Evolutionary conservation across 345 rosid genomes (phyloP).

Genomic region (Erodium maritimum): DNA sequence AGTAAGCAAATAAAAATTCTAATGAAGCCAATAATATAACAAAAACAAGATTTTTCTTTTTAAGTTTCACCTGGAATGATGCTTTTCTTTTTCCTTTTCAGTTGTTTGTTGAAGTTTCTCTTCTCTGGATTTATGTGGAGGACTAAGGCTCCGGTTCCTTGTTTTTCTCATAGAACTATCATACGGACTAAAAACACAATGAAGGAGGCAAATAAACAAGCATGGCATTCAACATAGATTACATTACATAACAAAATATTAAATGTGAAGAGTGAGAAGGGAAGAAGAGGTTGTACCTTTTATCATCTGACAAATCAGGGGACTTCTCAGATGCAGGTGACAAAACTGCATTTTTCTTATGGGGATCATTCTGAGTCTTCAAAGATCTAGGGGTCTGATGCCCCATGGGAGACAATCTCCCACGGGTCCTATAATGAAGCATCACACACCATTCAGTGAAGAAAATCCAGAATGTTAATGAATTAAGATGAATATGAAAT

Average conservation of each 20-base stretch:
- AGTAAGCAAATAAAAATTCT: not conserved
- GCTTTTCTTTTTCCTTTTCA: slow-evolving; percentile 19
- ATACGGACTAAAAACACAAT: slow-evolving; percentile 8
- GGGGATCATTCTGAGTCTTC: slow-evolving; percentile 14
- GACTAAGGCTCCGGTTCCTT: slow-evolving; percentile 15
- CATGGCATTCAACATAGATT: not conserved
- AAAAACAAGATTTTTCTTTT: not conserved
- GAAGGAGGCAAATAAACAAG: not conserved
- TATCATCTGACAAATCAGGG: slow-evolving; percentile 12
- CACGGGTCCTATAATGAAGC: slow-evolving; percentile 13
- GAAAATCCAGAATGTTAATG: not conserved
- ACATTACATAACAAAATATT: too few species aligned
- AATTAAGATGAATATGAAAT: not conserved
- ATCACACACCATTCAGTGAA: not conserved
- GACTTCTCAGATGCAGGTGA: slow-evolving; percentile 24
- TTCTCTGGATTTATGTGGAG: slow-evolving; percentile 22
- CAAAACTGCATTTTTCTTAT: slow-evolving; percentile 4
- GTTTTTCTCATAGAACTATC: slow-evolving; percentile 8
- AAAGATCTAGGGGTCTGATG: slow-evolving; percentile 9
- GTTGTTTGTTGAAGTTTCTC: slow-evolving; percentile 19
- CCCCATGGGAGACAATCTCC: slow-evolving; percentile 14
- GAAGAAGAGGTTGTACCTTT: slow-evolving; percentile 20
- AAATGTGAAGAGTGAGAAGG: not conserved
- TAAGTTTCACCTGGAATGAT: slow-evolving; percentile 21
- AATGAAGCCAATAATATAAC: not conserved